Base-by-base conservation (phyloP, 2,329 filamentous ascomycete genomes). In the Ophiostoma ulmi region DNA sequence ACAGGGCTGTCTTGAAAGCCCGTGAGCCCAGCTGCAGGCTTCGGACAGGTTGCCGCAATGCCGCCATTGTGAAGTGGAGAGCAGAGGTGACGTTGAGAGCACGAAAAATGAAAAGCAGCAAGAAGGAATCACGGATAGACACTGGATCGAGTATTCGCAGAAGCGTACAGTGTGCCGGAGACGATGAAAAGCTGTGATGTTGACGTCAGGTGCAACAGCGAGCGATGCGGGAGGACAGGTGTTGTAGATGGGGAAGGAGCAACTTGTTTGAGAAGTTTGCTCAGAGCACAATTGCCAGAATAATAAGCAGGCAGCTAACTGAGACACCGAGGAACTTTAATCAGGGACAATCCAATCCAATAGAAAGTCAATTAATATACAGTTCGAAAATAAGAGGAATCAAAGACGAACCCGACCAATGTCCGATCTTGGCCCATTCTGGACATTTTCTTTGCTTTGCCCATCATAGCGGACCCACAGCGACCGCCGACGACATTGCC, bases 1-100 rank as follows among this genome's bases (percentile, higher is more conserved):
- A 22, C 63, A 65, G n/a, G 8, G 69, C 39, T 14, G 69, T 38
- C 31, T 67, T 38, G 14, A 69, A 10, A 5, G 64, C n/a, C 20
- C 69, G 63, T 4, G 63, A 38, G 71, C 67, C 67, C 41, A 71
- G 70, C 64, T 64, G 70, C 64, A 73, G 67, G 14, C 72, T 73
- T 63, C 74, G 74, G 36, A 75, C 70, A 67, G 76, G 74, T 71
- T 80, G 80, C 72, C 80, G 79, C 71, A 82, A 73, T 55, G 80
- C 67, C 52, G 80, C 67, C 69, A 69, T 71, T 58, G 70, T 17
- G 31, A 22, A 22, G 6, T 35, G 39, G 35, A 6, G 22, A 14
- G 20, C 20, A 22, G n/a, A 36, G 22, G 11, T 22, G 63, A 20
- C 1, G 35, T 38, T 11, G 36, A 31, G 61, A 38, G 61, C 5